Base-by-base conservation (phyloP, 805 yeast genomes). In the Scheffersomyces amazonensis region DNA sequence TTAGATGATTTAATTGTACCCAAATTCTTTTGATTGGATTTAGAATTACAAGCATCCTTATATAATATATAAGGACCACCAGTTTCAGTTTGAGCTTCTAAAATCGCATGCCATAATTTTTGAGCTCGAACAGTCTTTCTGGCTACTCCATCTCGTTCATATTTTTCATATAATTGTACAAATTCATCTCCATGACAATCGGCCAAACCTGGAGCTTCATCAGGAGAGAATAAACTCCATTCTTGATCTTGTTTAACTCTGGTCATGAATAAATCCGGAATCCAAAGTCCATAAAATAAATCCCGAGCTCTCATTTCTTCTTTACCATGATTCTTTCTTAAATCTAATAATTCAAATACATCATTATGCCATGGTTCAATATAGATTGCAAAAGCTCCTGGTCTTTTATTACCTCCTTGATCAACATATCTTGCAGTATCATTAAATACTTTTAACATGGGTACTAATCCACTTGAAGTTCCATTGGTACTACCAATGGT, bases 311-410 rank as follows among this genome's bases (percentile, higher is more conserved):
- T 78, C 48, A 78, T 68, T 62, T 91, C 98, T 63, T 91, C 97
- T 53, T 87, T 89, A 37, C 97, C 98, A 58, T 90, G 96, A 56
- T 89, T 91, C 67, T 91, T 90, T 54, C 93, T 78, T 48, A 91
- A 71, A 42, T 90, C 91, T 37, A 91, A 62, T 53, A 91, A 83
- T 42, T 86, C 96, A 60, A 87, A 84, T 24, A 91, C 74, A 53
- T 91, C 99, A 9, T 85, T 78, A 58, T 91, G 99, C 99, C 99
- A 91, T 39, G 99, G 97, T 66, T 91, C 99, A 25, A 91, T 62
- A 64, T 90, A 91, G 25, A 89, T 66, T 24, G 96, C 96, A 63
- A 91, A 86, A 3, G 99, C 99, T 45, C 98, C 98, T 0, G 99
- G 99, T 54, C 99, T 75, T 64, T 90, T 90, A 67, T 91, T 91